A percentile compares a stretch with the other conserved stretches of the same genome.
These are phyloP conservation scores for Dictyostelium brefeldianum DNA, from an alignment of 78 protist genomes.

Conservation along the genomic window DNA sequence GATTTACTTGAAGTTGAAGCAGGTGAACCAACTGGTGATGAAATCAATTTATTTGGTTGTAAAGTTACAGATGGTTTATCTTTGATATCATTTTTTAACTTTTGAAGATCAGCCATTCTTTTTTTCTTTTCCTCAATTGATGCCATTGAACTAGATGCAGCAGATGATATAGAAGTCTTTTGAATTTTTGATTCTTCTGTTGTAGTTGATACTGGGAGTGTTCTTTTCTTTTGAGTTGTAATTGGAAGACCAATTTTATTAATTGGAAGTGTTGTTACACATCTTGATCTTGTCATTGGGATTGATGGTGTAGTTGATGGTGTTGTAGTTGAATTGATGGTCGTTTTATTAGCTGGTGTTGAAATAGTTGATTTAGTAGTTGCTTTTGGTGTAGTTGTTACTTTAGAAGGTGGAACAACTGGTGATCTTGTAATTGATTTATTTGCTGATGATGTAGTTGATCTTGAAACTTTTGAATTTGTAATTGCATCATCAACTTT, in stretches of 20 bases:
- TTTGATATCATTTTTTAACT: not conserved
- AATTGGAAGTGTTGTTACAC: not conserved
- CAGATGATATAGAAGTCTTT: not conserved
- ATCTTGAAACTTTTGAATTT: not conserved
- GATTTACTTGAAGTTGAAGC: not conserved
- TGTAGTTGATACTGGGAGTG: not conserved
- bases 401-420: not conserved
- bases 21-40: not conserved
- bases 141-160: not conserved
- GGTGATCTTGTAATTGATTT: not conserved
- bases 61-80: not conserved
- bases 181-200: not conserved
- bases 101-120: not conserved
- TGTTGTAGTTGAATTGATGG: not conserved
- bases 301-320: not conserved
- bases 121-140: slow-evolving; percentile 19
- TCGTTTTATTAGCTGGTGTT: not conserved
- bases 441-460: not conserved
- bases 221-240: not conserved
- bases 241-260: not conserved
- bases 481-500: not conserved
- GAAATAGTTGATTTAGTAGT: not conserved
- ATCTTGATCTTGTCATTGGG: not conserved
- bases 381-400: not conserved
- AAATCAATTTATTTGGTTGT: not conserved